phyloP scores from a whole-genome alignment of 176 grass and related monocot species.

The Pharus latifolius region DNA sequence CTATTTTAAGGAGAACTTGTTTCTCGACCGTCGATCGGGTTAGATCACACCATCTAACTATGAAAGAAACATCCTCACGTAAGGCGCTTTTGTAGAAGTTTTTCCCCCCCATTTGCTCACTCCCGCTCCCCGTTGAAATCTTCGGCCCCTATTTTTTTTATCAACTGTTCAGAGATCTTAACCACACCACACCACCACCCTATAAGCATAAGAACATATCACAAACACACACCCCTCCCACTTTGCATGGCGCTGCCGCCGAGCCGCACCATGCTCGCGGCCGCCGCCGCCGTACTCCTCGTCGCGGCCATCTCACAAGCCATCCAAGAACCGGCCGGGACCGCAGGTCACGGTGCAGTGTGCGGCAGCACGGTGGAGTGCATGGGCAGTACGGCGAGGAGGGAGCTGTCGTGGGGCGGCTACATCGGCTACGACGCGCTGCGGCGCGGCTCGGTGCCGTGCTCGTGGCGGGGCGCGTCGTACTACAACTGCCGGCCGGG shows the following conservation, averaged over 20 bases:
- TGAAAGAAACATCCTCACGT: no score
- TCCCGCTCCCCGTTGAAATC: not conserved
- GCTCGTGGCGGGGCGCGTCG: slow-evolving; percentile 24
- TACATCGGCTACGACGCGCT: slow-evolving; percentile 54
- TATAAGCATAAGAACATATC: not conserved
- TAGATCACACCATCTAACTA: not conserved
- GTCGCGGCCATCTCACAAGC: not conserved
- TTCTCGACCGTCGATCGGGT: no score
- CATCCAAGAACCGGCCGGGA: not conserved
- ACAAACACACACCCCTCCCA: no score
- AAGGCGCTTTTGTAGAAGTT: no score
- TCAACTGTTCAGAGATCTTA: slow-evolving; percentile 5
- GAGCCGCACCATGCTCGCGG: not conserved
- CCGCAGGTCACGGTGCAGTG: not conserved
- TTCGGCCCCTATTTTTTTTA: not conserved
- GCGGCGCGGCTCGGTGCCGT: slow-evolving; percentile 30
- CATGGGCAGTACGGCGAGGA: not conserved
- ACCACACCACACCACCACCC: not conserved
- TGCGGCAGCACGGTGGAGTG: slow-evolving; percentile 9
- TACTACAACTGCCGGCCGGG: slow-evolving; percentile 64
- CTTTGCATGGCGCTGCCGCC: not conserved
- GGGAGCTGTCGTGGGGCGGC: not conserved
- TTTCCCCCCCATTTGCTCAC: not conserved
- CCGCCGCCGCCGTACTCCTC: not conserved
- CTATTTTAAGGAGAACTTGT: no score